Conservation (phyloP, 805 yeast genomes). For the Wickerhamiella vanderwaltii region DNA sequence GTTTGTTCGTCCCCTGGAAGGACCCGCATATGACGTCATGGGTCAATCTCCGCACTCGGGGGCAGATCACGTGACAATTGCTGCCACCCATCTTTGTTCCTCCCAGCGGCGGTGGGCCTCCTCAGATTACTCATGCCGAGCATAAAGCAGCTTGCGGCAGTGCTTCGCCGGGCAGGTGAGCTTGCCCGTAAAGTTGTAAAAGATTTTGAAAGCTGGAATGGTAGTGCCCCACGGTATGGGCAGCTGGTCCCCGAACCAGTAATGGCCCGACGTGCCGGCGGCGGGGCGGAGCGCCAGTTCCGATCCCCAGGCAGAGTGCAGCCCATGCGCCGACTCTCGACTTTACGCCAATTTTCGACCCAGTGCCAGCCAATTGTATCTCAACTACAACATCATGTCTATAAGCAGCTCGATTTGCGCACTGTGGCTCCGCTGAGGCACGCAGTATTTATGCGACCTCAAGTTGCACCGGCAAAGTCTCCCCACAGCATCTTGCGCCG, state of each 20-base stretch:
- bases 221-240: neutral
- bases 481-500: neutral
- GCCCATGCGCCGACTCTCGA: no score
- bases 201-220: neutral
- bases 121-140: neutral
- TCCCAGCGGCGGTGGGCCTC: no score
- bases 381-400: no score
- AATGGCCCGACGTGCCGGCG: constrained; percentile 1
- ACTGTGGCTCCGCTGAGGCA: no score
- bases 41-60: no score
- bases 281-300: constrained; percentile 5
- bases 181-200: constrained; percentile 1
- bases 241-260: constrained; percentile 8
- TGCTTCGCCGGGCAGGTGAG: constrained; percentile 12
- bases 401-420: no score
- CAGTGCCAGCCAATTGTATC: no score
- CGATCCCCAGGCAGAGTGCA: neutral
- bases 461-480: neutral
- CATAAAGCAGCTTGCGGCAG: constrained; percentile 10
- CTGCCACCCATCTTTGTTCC: no score
- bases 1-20: no score
- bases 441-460: constrained; percentile 1
- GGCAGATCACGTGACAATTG: no score
- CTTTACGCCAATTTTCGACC: no score
- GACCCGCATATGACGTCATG: no score